Evolutionary conservation across 2,329 filamentous ascomycete genomes (phyloP).

Genomic region (Periconia sp.): DNA sequence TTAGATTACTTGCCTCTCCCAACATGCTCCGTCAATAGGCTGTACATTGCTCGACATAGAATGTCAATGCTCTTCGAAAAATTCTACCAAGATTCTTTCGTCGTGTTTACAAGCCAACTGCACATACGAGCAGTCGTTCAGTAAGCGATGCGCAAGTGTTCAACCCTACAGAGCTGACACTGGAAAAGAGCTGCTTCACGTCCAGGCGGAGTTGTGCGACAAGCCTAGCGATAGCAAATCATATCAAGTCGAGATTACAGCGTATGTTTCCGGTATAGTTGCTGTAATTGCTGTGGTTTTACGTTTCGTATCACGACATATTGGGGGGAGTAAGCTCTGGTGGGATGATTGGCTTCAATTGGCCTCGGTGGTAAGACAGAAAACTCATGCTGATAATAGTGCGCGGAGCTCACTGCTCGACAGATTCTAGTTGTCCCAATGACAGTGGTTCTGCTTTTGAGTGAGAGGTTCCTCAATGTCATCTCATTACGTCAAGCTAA

Average conservation of each 20-base stretch:
- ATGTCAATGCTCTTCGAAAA: background rate
- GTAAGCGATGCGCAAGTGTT: background rate
- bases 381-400: background rate
- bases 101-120: background rate
- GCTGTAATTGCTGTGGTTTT: background rate
- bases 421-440: background rate
- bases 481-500: background rate
- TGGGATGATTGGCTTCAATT: slow-evolving; percentile 3
- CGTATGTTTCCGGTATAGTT: background rate
- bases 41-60: background rate
- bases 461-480: background rate
- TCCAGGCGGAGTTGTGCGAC: slow-evolving; percentile 1
- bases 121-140: background rate
- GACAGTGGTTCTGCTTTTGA: background rate
- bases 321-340: slow-evolving; percentile 1
- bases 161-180: background rate
- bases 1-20: background rate
- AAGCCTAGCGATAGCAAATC: slow-evolving; percentile 1
- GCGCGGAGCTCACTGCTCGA: too few species aligned
- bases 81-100: background rate
- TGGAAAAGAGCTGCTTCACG: background rate
- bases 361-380: background rate
- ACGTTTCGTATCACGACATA: slow-evolving; percentile 1
- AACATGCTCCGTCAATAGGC: background rate
- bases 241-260: background rate